Conservation (phyloP, 106 monocot genomes). For the Ottelia alismoides region DNA sequence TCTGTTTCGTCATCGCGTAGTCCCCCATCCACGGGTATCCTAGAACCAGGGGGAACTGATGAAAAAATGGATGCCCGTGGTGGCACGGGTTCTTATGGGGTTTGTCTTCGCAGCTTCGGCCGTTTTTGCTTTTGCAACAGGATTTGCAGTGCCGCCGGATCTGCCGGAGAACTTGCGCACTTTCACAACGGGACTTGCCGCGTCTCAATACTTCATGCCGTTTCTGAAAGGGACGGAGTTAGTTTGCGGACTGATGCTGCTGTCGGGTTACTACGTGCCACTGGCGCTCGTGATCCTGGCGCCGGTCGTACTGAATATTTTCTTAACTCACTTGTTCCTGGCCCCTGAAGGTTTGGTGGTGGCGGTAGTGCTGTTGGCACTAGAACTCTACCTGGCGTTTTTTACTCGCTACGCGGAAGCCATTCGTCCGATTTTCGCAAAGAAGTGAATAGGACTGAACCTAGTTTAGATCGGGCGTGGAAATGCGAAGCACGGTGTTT, state of each 20-base stretch:
- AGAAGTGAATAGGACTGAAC: no score
- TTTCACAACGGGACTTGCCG: neutral
- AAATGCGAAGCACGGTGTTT: no score
- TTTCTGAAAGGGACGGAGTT: neutral
- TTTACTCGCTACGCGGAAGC: no score
- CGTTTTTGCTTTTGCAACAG: neutral
- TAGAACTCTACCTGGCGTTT: no score
- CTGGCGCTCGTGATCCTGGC: neutral
- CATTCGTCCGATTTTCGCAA: no score
- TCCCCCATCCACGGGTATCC: no score
- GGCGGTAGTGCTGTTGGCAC: neutral
- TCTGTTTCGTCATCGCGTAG: no score
- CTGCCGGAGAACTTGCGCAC: neutral
- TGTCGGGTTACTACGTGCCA: neutral
- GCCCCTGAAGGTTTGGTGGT: neutral
- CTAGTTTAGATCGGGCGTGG: no score
- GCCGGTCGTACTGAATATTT: neutral
- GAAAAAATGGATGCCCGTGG: neutral
- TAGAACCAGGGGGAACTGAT: neutral
- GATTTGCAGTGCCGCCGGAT: neutral
- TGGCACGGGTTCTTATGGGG: neutral
- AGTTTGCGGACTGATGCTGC: neutral
- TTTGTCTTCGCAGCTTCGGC: neutral
- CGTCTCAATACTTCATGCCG: neutral
- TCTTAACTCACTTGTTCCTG: neutral